Percentiles rank a stretch among this genome's conserved stretches.
phyloP scores from a whole-genome alignment of 2,329 filamentous ascomycete genomes.

The Aspergillus neoniger region DNA sequence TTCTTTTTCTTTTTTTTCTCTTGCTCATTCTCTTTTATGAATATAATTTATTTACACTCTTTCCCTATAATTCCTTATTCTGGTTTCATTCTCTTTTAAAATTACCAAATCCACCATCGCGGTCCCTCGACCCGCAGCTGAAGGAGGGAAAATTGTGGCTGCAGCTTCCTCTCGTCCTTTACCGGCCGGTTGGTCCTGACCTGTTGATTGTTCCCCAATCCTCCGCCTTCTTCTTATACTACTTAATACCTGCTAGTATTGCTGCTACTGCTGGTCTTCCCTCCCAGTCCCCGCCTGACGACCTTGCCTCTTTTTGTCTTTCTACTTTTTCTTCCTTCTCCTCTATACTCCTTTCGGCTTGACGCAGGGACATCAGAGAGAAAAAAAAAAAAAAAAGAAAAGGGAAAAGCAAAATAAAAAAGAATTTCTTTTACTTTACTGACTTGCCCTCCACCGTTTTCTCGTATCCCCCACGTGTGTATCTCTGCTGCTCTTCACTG shows the following conservation, averaged over 20 bases:
- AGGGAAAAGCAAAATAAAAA: neutral
- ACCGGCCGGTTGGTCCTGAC: conserved; percentile 9
- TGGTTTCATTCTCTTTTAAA: neutral
- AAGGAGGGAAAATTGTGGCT: conserved; percentile 7
- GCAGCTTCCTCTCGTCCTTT: conserved; percentile 11
- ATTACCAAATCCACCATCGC: conserved; percentile 8
- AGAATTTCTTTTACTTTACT: neutral
- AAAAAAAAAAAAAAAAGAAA: neutral
- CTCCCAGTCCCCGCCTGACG: conserved; percentile 12
- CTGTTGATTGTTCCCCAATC: conserved; percentile 2
- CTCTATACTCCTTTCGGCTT: neutral
- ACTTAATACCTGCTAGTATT: neutral
- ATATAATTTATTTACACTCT: conserved; percentile 2
- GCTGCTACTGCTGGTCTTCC: neutral
- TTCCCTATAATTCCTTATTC: no score
- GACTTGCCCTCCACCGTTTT: conserved; percentile 20
- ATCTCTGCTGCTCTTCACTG: conserved; percentile 20
- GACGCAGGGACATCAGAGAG: neutral
- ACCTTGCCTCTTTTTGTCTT: neutral
- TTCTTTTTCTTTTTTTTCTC: conserved; percentile 3
- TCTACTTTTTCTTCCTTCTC: neutral
- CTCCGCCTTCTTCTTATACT: conserved; percentile 1
- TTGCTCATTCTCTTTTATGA: conserved; percentile 8
- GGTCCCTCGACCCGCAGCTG: conserved; percentile 10
- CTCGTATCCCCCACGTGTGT: conserved; percentile 32